Base-by-base conservation (phyloP, 352 stramenopile species). In the Globisporangium cederbergense region DNA sequence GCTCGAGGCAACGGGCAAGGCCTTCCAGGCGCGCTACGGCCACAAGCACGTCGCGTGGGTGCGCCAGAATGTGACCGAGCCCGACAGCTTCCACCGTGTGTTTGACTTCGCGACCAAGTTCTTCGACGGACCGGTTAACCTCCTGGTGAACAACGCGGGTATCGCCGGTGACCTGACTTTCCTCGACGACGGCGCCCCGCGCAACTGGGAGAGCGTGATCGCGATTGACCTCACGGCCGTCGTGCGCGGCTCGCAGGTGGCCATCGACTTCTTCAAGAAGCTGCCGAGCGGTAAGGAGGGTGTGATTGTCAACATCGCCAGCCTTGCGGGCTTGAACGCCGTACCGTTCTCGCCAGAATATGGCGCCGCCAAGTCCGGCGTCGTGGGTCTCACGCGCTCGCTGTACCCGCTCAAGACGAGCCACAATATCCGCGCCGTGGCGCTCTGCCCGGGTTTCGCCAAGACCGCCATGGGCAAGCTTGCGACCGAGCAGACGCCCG, bases 131-230 rank as follows among this genome's bases (percentile, higher is more conserved):
- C 77, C 77, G 0, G 73, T 91, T 9, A 94, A 94, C 67, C 49
- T 92, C 53, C 72, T 94, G 36, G 83, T 88, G 2, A 94, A 94
- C 72, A 94, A 94, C 63, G 86, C 86, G 0, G 86, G 86, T 14
- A 91, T 94, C 25, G 78, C 72, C 4, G 77, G 78, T 4, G 68
- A 89, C 51, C 65, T 81, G 60, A 68, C 67, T 16, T 90, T 81
- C 61, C 86, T 77, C 64, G 64, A 82, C 30, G 66, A 79, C 2
- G 70, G 75, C 38, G 58, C 72, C 20, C 60, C 74, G 22, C 66
- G 62, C 32, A 58, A 58, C 30, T 95, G 86, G 83, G 81, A 90
- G 61, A 63, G 62, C 14, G 81, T 93, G 28, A 69, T 93, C 36
- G 70, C 77, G 28, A 92, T 95, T 40, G 85, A 93, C 66, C 68